phyloP scores from a whole-genome alignment of 2,329 filamentous ascomycete species.

The Zasmidium cellare region DNA sequence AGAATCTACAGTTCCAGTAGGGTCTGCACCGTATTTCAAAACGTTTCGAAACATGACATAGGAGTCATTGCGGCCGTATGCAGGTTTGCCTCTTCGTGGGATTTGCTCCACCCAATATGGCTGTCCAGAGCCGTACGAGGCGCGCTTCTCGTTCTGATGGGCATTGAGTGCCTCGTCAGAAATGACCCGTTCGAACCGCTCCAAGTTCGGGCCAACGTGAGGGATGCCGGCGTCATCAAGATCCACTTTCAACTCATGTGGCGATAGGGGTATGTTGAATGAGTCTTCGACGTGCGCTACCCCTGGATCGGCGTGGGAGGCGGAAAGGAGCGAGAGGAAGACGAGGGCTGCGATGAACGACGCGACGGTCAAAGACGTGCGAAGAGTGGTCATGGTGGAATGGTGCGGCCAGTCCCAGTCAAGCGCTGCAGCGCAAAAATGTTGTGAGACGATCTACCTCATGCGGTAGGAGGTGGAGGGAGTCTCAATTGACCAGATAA shows the following conservation, averaged over 20 bases:
- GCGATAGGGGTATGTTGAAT: slow-evolving; percentile 14
- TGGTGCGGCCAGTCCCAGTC: not conserved
- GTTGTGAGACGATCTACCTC: not conserved
- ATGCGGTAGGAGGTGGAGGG: no score
- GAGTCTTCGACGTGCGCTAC: not conserved
- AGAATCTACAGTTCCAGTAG: slow-evolving; percentile 76
- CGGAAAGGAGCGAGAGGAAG: slow-evolving; percentile 9
- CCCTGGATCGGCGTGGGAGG: slow-evolving; percentile 8
- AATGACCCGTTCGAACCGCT: slow-evolving; percentile 2
- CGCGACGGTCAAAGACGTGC: slow-evolving; percentile 7
- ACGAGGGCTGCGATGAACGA: slow-evolving; percentile 11
- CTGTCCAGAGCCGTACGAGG: slow-evolving; percentile 28
- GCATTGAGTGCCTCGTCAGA: slow-evolving; percentile 3
- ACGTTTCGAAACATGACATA: slow-evolving; percentile 53
- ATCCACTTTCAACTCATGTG: slow-evolving; percentile 17
- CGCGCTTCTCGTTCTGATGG: slow-evolving; percentile 27
- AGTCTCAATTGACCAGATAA: no score
- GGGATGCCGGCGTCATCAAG: slow-evolving; percentile 10
- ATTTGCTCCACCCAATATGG: slow-evolving; percentile 45
- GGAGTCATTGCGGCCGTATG: slow-evolving; percentile 37
- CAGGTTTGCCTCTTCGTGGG: slow-evolving; percentile 41
- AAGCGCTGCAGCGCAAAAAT: not conserved
- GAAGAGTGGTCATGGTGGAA: slow-evolving; percentile 8
- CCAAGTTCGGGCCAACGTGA: not conserved
- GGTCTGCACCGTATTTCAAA: slow-evolving; percentile 45